Evolutionary conservation across 257 asterid species (phyloP), one percentile per base, ranked within the genome.

Genomic region (Thymus mandschuricus): DNA sequence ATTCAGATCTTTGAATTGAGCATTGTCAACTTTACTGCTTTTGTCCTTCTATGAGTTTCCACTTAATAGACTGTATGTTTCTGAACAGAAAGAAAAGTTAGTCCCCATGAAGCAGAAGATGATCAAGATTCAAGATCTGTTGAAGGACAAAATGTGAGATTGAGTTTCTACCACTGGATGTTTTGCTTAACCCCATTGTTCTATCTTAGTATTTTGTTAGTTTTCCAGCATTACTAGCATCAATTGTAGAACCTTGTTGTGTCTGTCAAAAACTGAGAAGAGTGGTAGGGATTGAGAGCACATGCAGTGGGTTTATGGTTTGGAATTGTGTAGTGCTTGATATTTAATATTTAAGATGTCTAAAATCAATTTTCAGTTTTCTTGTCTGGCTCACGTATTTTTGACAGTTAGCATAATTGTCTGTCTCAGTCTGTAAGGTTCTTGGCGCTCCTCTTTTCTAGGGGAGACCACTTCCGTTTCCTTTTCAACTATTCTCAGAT

Each of bases 61-160:
- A 40, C 70, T 60, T 61, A 67, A 68, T 38, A 9, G 60, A 41
- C 66, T 57, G 15, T 62, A 30, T 78, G 3, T 79, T 46, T 71
- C 75, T 74, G 65, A 78, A 73, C 85, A 88, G 92, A 77, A 58
- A 86, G 86, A 73, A 83, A 64, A 52, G 69, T 43, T 54, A 45
- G 77, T 79, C 68, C 69, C 49, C 61, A 75, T 78, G 86, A 69
- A 52, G 73, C 77, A 30, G 86, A 79, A 76, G 76, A 72, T 74
- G 79, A 72, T 57, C 76, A 62, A 60, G 86, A 72, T 74, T 57
- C 75, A 27, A 72, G 74, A 78, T 54, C 71, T 12, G 4, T 51
- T 8, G 85, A 84, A 76, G 87, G 66, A 51, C 76, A 76, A 78
- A 74, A 76, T 71, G 99, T 94, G 79, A 87, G 96, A 69, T 66